Base-by-base conservation (phyloP, 2,329 filamentous ascomycete species). In the Trichoderma sp. region DNA sequence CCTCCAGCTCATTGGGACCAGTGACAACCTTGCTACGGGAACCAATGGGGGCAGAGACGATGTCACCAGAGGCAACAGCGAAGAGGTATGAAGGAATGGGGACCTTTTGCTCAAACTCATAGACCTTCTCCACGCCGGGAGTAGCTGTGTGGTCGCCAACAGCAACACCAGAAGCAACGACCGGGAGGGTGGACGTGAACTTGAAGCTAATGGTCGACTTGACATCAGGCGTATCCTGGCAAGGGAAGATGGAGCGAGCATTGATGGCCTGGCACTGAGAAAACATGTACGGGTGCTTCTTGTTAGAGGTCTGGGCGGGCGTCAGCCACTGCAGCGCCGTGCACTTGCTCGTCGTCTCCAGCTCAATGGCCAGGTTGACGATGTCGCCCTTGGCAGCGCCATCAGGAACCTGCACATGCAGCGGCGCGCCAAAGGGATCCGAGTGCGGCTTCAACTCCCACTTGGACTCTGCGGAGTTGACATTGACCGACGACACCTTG, bases 181-280 rank as follows among this genome's bases (percentile, higher is more conserved):
- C 94, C 0, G 94, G 93, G 16, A 97, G 86, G 5, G 91, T 89
- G 29, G 94, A 97, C 31, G 89, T 90, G 76, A 99, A 91, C 76
- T 91, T 92, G 83, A 97, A 97, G 72, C 90, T 89, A 81, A 94
- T 94, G 1, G 94, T 96, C n/a, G 92, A 94, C 84, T 99, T 99
- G 75, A 97, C 92, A 78, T 97, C 95, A 3, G 96, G 96, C 0
- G 96, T 98, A 78, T 99, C 96, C 83, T 98, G 95, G 81, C 95
- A 98, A 7, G 96, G 96, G 80, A 98, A 97, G 71, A 98, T 88
- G 59, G 94, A 97, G 70, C 96, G 90, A 55, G 93, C 93, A 76
- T 98, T 94, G 76, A 97, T 98, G 66, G 95, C 94, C 84, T 99
- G 95, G 80, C 94, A 97, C 83, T 98, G 96, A 56, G 93, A 96